These are phyloP conservation scores for Botrytis medusae DNA, from an alignment of 2,329 filamentous ascomycete species.

Conservation along the genomic window DNA sequence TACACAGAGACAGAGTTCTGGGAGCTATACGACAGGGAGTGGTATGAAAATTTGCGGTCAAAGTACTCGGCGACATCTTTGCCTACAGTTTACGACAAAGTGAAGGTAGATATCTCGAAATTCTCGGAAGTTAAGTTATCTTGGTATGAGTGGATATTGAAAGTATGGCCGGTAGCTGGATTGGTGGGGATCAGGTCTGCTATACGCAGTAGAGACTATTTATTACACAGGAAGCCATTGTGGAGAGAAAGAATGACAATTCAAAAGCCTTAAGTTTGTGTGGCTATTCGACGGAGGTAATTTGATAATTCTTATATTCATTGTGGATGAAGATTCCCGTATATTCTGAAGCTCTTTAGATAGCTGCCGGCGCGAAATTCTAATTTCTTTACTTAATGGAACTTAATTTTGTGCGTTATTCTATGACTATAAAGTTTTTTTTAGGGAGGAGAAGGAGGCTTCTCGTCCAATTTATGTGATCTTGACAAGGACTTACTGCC, in stretches of 20 bases:
- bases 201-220: neutral
- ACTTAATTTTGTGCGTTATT: no score
- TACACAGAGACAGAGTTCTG: constrained; percentile 1
- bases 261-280: neutral
- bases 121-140: neutral
- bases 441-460: neutral
- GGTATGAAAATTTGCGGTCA: neutral
- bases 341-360: no score
- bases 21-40: neutral
- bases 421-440: no score
- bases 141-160: constrained; percentile 3
- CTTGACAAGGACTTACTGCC: neutral
- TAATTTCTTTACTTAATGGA: no score
- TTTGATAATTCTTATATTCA: neutral
- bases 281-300: neutral
- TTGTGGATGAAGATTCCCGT: no score
- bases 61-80: neutral
- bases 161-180: neutral
- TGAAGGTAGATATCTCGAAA: neutral
- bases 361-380: no score
- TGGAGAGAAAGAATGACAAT: neutral
- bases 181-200: neutral
- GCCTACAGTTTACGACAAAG: neutral
- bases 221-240: neutral
- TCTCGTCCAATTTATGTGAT: neutral